phyloP scores from a whole-genome alignment of 257 asterid species.

The Solanum sparsipilum region DNA sequence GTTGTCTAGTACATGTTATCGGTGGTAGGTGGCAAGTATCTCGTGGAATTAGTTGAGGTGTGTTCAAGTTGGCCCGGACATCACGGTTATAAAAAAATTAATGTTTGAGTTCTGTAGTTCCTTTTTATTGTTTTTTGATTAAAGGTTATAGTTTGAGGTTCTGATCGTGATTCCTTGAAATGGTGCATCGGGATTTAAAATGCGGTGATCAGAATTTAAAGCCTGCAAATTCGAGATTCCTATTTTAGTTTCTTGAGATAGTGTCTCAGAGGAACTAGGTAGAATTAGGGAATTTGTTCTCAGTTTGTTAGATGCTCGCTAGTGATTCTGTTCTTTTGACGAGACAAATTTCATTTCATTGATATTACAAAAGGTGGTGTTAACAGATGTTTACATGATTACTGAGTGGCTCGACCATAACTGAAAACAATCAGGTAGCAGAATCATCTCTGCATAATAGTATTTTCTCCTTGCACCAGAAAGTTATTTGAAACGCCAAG shows the following conservation, averaged over 20 bases:
- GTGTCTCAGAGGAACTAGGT: background rate
- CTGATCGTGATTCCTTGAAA: background rate
- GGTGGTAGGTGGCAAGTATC: background rate
- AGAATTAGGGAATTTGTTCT: background rate
- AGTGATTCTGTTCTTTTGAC: background rate
- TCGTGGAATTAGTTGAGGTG: background rate
- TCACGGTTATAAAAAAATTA: background rate
- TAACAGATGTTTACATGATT: background rate
- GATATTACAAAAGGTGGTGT: background rate
- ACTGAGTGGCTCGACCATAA: background rate
- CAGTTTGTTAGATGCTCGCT: background rate
- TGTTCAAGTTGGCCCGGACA: background rate
- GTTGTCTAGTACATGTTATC: background rate
- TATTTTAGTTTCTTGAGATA: background rate
- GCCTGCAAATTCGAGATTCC: background rate
- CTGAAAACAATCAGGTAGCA: background rate
- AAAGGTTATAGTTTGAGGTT: background rate
- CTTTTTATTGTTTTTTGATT: background rate
- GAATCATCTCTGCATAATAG: background rate
- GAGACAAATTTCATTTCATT: background rate
- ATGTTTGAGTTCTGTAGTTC: background rate
- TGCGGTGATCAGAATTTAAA: background rate
- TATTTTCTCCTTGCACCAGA: background rate
- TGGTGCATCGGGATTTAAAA: background rate
- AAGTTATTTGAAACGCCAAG: background rate